Evolutionary conservation across 1,284 basidiomycete species (phyloP).

Genomic region (Microstroma glucosiphilum): DNA sequence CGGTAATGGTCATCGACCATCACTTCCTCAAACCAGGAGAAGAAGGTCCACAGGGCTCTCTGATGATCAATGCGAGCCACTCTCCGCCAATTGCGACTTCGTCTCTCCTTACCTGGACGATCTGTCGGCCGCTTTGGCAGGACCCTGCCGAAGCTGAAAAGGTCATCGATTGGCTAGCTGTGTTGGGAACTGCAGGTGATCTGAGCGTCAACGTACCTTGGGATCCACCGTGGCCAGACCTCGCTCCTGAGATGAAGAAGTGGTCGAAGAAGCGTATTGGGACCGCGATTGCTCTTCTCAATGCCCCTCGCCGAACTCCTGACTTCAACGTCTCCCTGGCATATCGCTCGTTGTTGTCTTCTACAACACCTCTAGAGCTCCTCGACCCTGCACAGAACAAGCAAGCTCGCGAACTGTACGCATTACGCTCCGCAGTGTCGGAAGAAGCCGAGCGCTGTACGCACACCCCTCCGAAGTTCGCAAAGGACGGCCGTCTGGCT

Average conservation of each 20-base stretch:
- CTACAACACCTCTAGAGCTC: slow-evolving; percentile 21
- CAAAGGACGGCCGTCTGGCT: slow-evolving; percentile 33
- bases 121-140: slow-evolving; percentile 27
- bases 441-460: slow-evolving; percentile 32
- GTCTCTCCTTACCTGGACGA: slow-evolving; percentile 28
- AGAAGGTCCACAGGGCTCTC: slow-evolving; percentile 24
- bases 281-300: slow-evolving; percentile 27
- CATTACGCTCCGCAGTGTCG: slow-evolving; percentile 22
- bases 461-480: slow-evolving; percentile 35
- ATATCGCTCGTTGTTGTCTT: slow-evolving; percentile 22
- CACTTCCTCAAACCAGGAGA: slow-evolving; percentile 20
- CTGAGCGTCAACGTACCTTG: slow-evolving; percentile 28
- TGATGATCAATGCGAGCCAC: slow-evolving; percentile 34
- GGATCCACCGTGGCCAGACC: slow-evolving; percentile 34
- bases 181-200: slow-evolving; percentile 36
- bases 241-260: slow-evolving; percentile 24
- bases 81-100: slow-evolving; percentile 28
- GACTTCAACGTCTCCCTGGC: slow-evolving; percentile 27
- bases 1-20: slow-evolving; percentile 34
- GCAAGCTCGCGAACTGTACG: slow-evolving; percentile 22
- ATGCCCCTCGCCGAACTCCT: slow-evolving; percentile 30
- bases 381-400: slow-evolving; percentile 21
- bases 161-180: slow-evolving; percentile 28
- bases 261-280: slow-evolving; percentile 35
- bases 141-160: slow-evolving; percentile 13